Base-by-base conservation (phyloP, 768 basidiomycete species). In the Mycena latifolia region DNA sequence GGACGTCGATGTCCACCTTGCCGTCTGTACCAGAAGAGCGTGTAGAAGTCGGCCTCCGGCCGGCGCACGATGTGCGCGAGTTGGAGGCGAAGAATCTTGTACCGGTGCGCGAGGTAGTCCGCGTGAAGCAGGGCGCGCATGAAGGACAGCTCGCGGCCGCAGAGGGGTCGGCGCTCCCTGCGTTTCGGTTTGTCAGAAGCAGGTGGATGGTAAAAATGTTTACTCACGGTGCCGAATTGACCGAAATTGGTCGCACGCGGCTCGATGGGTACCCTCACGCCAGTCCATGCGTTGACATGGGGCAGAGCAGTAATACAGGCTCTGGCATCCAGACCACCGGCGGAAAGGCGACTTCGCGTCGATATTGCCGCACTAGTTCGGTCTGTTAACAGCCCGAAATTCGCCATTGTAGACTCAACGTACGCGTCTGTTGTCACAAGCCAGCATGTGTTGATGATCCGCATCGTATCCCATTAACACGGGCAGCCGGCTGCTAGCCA, bases 141-240 rank as follows among this genome's bases (percentile, higher is more conserved):
- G 20, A 41, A 55, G 18, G 54, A 55, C 0, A 55, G 54, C 7
- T 55, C 9, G 22, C 54, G 54, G 27, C 54, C 33, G 41, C 39
- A 20, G 25, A 55, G 20, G 27, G 39, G 8, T 29, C 54, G 18
- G 25, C 17, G 15, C 39, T 11, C 5, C 29, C 53, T 39, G 5
- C 14, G 41, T 20, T 20, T 4, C 5, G 20, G 5, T n/a, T 5
- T 2, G 2, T 43, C 20, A 43, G 18, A 35, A 35, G 8, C 14
- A 35, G 33, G 14, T 35, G n/a, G n/a, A n/a, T n/a, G n/a, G 14
- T 35, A n/a, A n/a, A n/a, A n/a, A n/a, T n/a, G 45, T n/a, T 11
- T 20, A 15, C 45, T 22, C 45, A 25, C 24, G 11, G 45, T 6
- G 24, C 4, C 45, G 24, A 22, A 25, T 24, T 24, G 24, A 11